Evolutionary conservation across 148 eudicot species (phyloP), one percentile per base, ranked within the genome.

Genomic region (Chenopodium quinoa): DNA sequence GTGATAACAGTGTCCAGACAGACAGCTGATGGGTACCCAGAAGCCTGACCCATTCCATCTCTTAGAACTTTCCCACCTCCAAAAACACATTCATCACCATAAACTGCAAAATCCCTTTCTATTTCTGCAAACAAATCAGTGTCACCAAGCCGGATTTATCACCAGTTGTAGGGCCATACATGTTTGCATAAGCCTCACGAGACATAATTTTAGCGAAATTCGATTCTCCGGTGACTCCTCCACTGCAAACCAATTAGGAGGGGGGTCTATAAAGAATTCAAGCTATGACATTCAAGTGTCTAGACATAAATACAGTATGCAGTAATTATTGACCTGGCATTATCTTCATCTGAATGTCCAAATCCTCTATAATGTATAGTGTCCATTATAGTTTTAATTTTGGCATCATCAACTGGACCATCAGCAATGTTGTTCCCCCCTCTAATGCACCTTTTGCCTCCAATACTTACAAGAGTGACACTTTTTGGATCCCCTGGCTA

Each of bases 1-100:
- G 99, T 95, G 75, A 95, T 92, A 68, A 93, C 99, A 80, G 97
- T 92, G 77, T 95, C 99, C 83, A 95, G 87, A 80, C 95, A 93
- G 64, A 78, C 90, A 81, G 76, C 81, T 82, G 90, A 44, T 40
- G 88, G 77, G 83, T 89, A 90, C 78, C 99, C 99, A 87, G 88
- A 81, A 79, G 95, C 95, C 83, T 96, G 99, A 37, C 99, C 99
- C 99, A 93, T 92, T 82, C 98, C 99, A 80, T 96, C 97, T 81
- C 99, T 87, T 58, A 93, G 66, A 83, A 93, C 99, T 87, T 96
- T 96, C 77, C 99, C 99, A 64, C 99, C 99, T 78, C 99, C 98
- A 89, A 96, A 96, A 34, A 96, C 95, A 85, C 97, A 91, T 83
- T 96, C 99, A 80, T 96, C 99, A 60, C 99, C 99, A 86, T 90